Conservation (phyloP, 2,329 filamentous ascomycete genomes). For the Thielaviopsis euricoi region DNA sequence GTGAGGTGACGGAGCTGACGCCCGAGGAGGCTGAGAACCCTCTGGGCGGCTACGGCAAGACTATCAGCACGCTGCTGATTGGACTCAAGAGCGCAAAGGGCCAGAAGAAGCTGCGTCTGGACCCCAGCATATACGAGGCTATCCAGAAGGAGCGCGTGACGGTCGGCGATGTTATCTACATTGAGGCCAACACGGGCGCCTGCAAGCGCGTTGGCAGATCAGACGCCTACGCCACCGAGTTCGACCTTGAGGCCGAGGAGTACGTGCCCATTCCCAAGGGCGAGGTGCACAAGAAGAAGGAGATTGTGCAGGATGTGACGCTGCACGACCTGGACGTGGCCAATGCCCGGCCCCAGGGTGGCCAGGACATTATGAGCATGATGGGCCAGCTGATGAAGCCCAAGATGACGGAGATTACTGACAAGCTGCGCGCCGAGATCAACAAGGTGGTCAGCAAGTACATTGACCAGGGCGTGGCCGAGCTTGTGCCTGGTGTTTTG, state of each 20-base stretch:
- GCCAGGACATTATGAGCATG: conserved; percentile 99
- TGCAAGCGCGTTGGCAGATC: conserved; percentile 94
- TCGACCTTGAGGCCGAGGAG: conserved; percentile 95
- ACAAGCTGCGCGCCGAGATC: conserved; percentile 89
- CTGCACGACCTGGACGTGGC: conserved; percentile 93
- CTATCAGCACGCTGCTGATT: conserved; percentile 88
- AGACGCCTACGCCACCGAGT: conserved; percentile 95
- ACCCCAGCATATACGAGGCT: conserved; percentile 97
- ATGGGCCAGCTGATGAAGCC: conserved; percentile 99
- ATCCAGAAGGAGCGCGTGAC: conserved; percentile 97
- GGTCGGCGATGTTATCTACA: conserved; percentile 95
- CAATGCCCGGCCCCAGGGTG: conserved; percentile 86
- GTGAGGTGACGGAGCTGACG: conserved; percentile 92
- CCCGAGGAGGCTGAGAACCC: conserved; percentile 98
- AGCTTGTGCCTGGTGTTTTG: conserved; percentile 91
- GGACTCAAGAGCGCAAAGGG: conserved; percentile 90
- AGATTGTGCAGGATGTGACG: conserved; percentile 97
- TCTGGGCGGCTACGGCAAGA: conserved; percentile 89
- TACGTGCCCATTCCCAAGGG: conserved; percentile 98
- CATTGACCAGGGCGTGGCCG: conserved; percentile 94
- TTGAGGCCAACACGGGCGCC: conserved; percentile 95
- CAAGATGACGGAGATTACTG: conserved; percentile 98
- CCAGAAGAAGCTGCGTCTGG: conserved; percentile 91
- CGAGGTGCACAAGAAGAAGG: conserved; percentile 99
- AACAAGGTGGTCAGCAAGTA: conserved; percentile 99